Evolutionary conservation across 2,329 filamentous ascomycete genomes (phyloP).

Genomic region (Claviceps pazoutovae): DNA sequence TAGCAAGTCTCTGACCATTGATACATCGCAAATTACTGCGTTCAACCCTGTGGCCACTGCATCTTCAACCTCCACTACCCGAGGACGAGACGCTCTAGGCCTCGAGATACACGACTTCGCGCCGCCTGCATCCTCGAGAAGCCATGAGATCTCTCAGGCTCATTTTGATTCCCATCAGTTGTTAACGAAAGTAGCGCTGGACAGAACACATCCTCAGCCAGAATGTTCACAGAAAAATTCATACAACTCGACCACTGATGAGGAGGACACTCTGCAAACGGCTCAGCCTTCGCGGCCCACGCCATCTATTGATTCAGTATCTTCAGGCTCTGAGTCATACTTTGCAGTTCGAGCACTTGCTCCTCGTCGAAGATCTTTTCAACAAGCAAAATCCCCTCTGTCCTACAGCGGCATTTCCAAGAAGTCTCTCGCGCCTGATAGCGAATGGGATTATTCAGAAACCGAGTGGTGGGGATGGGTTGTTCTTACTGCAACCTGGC

Average conservation of each 20-base stretch:
- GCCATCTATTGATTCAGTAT: slow-evolving; percentile 28
- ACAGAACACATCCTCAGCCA: slow-evolving; percentile 7
- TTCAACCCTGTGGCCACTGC: slow-evolving; percentile 10
- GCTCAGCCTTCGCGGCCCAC: slow-evolving; percentile 31
- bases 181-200: slow-evolving; percentile 8
- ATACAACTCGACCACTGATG: slow-evolving; percentile 57
- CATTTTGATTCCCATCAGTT: slow-evolving; percentile 9
- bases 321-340: slow-evolving; percentile 51
- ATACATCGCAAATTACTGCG: slow-evolving; percentile 21
- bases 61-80: slow-evolving; percentile 10
- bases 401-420: slow-evolving; percentile 40
- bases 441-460: slow-evolving; percentile 78
- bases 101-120: slow-evolving; percentile 33
- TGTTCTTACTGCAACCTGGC: slow-evolving; percentile 78
- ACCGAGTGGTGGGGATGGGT: slow-evolving; percentile 99
- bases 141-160: slow-evolving; percentile 24
- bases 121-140: slow-evolving; percentile 32
- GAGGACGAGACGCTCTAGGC: slow-evolving; percentile 24
- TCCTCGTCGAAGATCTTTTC: slow-evolving; percentile 32
- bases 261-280: slow-evolving; percentile 64
- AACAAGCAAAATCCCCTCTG: slow-evolving; percentile 45
- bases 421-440: slow-evolving; percentile 33
- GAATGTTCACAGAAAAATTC: slow-evolving; percentile 19
- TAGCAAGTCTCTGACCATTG: slow-evolving; percentile 29
- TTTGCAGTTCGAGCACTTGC: slow-evolving; percentile 32